Conservation (phyloP, 1,284 basidiomycete genomes). For the Sanghuangporus sanghuang region DNA sequence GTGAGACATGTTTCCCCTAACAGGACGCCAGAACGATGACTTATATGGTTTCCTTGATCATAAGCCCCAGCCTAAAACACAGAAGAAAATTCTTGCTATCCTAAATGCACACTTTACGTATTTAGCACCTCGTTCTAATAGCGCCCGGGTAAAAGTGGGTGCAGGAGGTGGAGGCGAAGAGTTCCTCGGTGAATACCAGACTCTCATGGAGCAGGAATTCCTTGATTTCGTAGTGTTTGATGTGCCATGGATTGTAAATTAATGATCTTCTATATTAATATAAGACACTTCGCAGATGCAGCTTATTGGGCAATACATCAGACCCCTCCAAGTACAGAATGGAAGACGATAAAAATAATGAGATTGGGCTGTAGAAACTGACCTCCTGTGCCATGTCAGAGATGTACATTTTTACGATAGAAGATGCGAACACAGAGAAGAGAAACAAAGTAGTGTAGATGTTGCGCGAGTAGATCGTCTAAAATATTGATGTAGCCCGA, state of each 20-base stretch:
- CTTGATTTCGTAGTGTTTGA: constrained; percentile 91
- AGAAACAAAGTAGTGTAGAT: not conserved
- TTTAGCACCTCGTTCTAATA: constrained; percentile 63
- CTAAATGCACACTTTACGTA: constrained; percentile 80
- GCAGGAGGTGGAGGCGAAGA: constrained; percentile 47
- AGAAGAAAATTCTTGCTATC: constrained; percentile 73
- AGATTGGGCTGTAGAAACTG: not conserved
- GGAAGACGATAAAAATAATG: not conserved
- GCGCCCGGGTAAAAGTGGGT: constrained; percentile 38
- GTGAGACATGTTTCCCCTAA: constrained; percentile 35
- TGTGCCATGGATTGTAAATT: constrained; percentile 73
- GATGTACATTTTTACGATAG: constrained; percentile 6
- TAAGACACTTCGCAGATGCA: not conserved
- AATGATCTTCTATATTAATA: constrained; percentile 18
- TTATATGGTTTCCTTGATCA: not conserved
- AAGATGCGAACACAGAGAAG: not conserved
- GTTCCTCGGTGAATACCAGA: constrained; percentile 84
- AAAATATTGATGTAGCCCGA: constrained; percentile 4
- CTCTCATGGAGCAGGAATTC: constrained; percentile 89
- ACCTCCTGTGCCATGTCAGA: constrained; percentile 4
- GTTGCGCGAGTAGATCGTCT: constrained; percentile 1
- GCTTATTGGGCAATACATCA: not conserved
- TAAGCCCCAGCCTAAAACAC: constrained; percentile 84
- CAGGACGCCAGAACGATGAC: not conserved
- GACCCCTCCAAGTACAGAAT: not conserved